phyloP scores from a whole-genome alignment of 1,139 yeast genomes.

The Blastobotrys illinoisensis region DNA sequence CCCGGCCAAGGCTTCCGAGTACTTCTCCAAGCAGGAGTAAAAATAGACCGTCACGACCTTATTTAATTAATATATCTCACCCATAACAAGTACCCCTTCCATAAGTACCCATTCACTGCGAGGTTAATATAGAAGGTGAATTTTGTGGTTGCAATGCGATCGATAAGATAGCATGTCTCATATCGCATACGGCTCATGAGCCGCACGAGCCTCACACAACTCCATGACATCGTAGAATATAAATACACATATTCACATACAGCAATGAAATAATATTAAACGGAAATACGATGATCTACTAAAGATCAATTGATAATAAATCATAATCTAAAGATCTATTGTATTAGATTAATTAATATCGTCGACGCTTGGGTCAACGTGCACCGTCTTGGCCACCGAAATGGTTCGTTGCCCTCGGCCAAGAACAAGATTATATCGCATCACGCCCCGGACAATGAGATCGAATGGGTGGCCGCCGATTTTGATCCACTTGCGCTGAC shows the following conservation, averaged over 20 bases:
- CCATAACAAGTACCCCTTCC: no score
- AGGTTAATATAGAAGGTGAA: no score
- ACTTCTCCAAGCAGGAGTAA: slow-evolving; percentile 57
- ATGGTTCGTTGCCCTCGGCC: slow-evolving; percentile 27
- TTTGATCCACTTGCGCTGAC: slow-evolving; percentile 63
- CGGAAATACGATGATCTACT: no score
- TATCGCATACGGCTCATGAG: not conserved
- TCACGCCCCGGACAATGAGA: slow-evolving; percentile 73
- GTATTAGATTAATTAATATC: not conserved
- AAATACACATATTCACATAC: no score
- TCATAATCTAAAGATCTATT: not conserved
- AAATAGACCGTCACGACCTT: not conserved
- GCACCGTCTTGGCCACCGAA: slow-evolving; percentile 37
- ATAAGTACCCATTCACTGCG: no score
- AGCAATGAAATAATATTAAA: no score
- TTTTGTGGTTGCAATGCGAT: no score
- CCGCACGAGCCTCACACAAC: not conserved
- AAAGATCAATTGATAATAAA: no score
- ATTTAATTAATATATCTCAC: not conserved
- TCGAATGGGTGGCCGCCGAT: slow-evolving; percentile 82
- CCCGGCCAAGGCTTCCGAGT: slow-evolving; percentile 74
- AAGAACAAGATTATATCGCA: slow-evolving; percentile 71
- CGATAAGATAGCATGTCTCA: no score
- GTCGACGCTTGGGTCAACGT: slow-evolving; percentile 47
- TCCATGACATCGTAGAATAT: no score